Percentiles rank a stretch among this genome's conserved stretches.
Evolutionary conservation across 2,329 filamentous ascomycete genomes (phyloP).

Genomic region (Paracorniculantispora psalliotae): DNA sequence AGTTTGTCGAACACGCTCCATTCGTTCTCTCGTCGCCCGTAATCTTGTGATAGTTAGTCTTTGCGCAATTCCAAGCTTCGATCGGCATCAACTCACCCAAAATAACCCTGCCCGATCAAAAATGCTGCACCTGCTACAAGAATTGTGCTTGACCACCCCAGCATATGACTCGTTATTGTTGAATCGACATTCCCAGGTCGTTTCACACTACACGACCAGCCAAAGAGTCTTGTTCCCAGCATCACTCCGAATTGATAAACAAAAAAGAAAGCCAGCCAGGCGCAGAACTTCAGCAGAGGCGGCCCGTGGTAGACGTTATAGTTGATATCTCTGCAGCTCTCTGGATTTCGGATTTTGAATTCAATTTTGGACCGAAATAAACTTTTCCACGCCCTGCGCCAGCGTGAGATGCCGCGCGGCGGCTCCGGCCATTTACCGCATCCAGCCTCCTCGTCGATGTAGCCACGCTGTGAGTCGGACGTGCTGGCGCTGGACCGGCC

Average conservation of each 20-base stretch:
- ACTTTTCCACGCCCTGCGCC: neutral
- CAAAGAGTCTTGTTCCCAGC: neutral
- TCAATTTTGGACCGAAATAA: constrained; percentile 20
- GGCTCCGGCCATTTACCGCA: neutral
- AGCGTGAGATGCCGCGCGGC: neutral
- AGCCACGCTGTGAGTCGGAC: neutral
- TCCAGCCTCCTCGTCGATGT: constrained; percentile 7
- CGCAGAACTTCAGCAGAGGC: neutral
- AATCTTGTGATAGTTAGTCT: constrained; percentile 14
- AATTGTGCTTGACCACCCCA: constrained; percentile 15
- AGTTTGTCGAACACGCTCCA: constrained; percentile 20
- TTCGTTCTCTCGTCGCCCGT: constrained; percentile 19
- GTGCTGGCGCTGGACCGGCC: neutral
- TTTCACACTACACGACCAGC: neutral
- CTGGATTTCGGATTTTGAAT: constrained; percentile 19
- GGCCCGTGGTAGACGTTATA: constrained; percentile 13
- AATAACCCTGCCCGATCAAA: constrained; percentile 20
- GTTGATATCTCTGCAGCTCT: constrained; percentile 14
- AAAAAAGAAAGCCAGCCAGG: neutral
- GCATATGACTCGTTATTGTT: neutral
- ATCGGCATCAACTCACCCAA: constrained; percentile 15
- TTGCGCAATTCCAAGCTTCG: neutral
- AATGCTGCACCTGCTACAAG: constrained; percentile 13
- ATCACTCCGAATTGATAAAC: neutral
- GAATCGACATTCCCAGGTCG: neutral